Evolutionary conservation across 83 land plant genomes (phyloP).

Genomic region (Thuja plicata): DNA sequence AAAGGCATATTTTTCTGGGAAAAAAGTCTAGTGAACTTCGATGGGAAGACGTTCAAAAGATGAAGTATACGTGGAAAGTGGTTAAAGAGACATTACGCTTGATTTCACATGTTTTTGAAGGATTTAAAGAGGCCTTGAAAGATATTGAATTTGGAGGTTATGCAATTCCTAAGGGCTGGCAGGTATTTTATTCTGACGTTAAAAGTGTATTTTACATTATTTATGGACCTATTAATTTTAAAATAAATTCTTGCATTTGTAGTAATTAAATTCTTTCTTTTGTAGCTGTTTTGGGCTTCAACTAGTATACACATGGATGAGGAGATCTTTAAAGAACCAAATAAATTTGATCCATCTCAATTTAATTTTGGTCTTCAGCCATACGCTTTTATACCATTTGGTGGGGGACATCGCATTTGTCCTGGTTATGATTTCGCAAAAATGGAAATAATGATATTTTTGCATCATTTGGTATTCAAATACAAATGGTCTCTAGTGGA

Average conservation of each 20-base stretch:
- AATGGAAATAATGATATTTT: conserved; percentile 31
- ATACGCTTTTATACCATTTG: conserved; percentile 37
- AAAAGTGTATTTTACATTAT: not conserved
- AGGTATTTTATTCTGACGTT: conserved; percentile 13
- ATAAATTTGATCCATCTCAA: conserved; percentile 35
- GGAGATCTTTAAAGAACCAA: conserved; percentile 34
- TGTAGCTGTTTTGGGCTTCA: conserved; percentile 35
- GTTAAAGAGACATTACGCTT: conserved; percentile 31
- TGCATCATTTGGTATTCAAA: conserved; percentile 34
- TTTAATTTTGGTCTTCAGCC: conserved; percentile 27
- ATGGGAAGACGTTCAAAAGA: conserved; percentile 40
- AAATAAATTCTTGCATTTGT: too few relatives aligned
- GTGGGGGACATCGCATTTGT: conserved; percentile 54
- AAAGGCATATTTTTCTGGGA: conserved; percentile 32
- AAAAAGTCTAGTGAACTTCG: conserved; percentile 19
- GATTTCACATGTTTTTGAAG: conserved; percentile 32
- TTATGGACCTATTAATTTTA: not conserved
- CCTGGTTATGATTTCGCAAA: conserved; percentile 49
- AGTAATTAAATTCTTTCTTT: too few relatives aligned
- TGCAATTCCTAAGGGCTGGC: conserved; percentile 56
- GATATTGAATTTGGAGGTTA: conserved; percentile 41
- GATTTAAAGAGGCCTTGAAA: not conserved
- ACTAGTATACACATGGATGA: conserved; percentile 29
- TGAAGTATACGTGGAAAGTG: conserved; percentile 52
- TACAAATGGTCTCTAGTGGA: conserved; percentile 41